A percentile compares a stretch with the other conserved stretches of the same genome.
phyloP scores from a whole-genome alignment of 495 filamentous ascomycete genomes.

The Neurospora sp. region DNA sequence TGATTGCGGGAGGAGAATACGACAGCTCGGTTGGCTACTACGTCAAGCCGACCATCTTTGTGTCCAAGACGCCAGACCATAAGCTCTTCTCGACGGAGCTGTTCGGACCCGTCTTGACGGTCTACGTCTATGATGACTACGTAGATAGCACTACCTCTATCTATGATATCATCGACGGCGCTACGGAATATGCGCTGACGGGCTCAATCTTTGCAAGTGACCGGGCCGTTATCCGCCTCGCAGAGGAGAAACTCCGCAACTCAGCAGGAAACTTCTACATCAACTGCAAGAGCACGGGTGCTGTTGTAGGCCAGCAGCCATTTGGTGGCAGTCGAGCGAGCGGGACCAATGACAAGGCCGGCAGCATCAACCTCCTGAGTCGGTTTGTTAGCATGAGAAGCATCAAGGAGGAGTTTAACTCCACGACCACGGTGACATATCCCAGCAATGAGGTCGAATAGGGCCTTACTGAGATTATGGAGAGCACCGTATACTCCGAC shows the following conservation, averaged over 20 bases:
- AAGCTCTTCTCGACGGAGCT: conserved; percentile 60
- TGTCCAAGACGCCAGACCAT: conserved; percentile 49
- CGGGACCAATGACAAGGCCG: conserved; percentile 89
- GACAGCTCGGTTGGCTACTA: conserved; percentile 60
- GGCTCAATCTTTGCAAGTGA: conserved; percentile 70
- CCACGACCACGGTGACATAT: conserved; percentile 59
- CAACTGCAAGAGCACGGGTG: conserved; percentile 88
- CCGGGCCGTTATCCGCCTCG: conserved; percentile 52
- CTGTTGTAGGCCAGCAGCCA: conserved; percentile 85
- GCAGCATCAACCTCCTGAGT: conserved; percentile 60
- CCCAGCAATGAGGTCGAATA: conserved; percentile 57
- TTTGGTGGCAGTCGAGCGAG: conserved; percentile 81
- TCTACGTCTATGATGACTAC: conserved; percentile 63
- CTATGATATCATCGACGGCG: conserved; percentile 48
- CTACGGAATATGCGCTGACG: conserved; percentile 68
- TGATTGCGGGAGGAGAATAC: conserved; percentile 59
- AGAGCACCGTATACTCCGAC: not conserved
- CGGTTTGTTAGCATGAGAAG: conserved; percentile 76
- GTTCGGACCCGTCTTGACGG: conserved; percentile 63
- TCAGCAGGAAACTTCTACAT: conserved; percentile 85
- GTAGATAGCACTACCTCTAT: conserved; percentile 46
- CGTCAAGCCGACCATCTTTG: conserved; percentile 64
- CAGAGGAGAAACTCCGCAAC: conserved; percentile 65
- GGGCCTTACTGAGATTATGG: not conserved
- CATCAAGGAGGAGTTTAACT: conserved; percentile 83